These are phyloP conservation scores for Fomitopsis palustris DNA, from an alignment of 1,284 basidiomycete genomes.

Conservation along the genomic window DNA sequence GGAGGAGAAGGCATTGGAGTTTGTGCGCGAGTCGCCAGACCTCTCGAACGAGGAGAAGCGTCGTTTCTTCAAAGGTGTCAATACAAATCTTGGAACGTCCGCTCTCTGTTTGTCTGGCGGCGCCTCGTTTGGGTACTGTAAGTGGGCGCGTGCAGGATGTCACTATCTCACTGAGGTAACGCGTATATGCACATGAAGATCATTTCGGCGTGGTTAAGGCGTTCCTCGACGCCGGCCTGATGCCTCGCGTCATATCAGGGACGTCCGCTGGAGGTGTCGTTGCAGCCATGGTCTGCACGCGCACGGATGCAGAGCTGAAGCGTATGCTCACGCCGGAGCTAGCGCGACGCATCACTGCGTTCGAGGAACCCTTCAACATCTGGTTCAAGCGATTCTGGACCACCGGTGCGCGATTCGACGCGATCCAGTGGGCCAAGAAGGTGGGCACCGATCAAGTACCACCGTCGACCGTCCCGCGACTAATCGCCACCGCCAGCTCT, in stretches of 20 bases:
- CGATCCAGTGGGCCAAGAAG: constrained; percentile 89
- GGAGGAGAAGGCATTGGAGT: constrained; percentile 70
- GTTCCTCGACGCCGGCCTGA: constrained; percentile 81
- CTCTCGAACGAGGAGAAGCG: constrained; percentile 88
- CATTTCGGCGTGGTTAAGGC: constrained; percentile 93
- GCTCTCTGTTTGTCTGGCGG: constrained; percentile 95
- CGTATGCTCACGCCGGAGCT: constrained; percentile 76
- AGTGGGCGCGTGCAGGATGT: constrained; percentile 20
- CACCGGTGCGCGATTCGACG: constrained; percentile 94
- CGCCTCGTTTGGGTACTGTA: constrained; percentile 91
- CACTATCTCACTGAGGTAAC: background rate
- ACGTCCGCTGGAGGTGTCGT: constrained; percentile 93
- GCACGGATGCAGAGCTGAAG: constrained; percentile 87
- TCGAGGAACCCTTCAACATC: constrained; percentile 76
- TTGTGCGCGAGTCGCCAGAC: constrained; percentile 69
- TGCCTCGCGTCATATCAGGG: constrained; percentile 90
- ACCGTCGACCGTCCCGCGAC: background rate
- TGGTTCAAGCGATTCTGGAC: constrained; percentile 83
- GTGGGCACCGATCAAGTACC: constrained; percentile 37
- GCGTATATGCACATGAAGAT: constrained; percentile 38
- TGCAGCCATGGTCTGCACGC: constrained; percentile 84
- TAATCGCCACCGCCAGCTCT: constrained; percentile 8
- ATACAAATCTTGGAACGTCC: constrained; percentile 86
- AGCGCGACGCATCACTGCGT: constrained; percentile 88
- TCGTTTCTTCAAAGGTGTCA: constrained; percentile 86